phyloP scores from a whole-genome alignment of 1,284 basidiomycete species.

The Ustilago vetiveriae region DNA sequence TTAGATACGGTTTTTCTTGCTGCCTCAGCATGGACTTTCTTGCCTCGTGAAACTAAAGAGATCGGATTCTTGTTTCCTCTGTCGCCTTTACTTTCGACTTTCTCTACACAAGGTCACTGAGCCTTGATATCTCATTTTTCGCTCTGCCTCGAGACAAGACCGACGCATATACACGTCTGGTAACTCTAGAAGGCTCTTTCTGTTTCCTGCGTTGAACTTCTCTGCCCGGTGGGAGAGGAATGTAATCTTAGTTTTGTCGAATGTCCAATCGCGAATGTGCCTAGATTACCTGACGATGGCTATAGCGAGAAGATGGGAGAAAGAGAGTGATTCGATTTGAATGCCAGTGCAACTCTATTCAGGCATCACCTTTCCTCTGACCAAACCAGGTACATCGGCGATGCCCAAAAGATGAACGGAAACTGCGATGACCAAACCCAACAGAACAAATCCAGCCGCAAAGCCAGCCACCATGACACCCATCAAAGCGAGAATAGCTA shows the following conservation, averaged over 20 bases:
- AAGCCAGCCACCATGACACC: slow-evolving; percentile 26
- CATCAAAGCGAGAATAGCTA: slow-evolving; percentile 23
- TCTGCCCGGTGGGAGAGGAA: background rate
- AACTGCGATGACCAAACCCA: slow-evolving; percentile 28
- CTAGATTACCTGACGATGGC: too few relatives aligned
- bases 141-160: slow-evolving; percentile 12
- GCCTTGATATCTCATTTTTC: too few relatives aligned
- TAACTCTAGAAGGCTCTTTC: slow-evolving; percentile 1
- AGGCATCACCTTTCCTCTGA: slow-evolving; percentile 34
- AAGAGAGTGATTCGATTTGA: too few relatives aligned
- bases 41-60: background rate
- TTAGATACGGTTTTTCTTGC: background rate
- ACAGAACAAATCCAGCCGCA: slow-evolving; percentile 26
- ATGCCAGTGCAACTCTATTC: too few relatives aligned
- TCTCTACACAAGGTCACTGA: too few relatives aligned
- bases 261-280: too few relatives aligned
- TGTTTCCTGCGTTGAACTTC: background rate
- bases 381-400: slow-evolving; percentile 38
- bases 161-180: background rate
- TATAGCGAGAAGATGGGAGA: too few relatives aligned
- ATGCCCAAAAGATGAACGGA: slow-evolving; percentile 35
- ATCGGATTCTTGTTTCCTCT: too few relatives aligned
- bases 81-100: background rate
- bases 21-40: background rate
- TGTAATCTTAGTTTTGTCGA: background rate